Evolutionary conservation across 495 filamentous ascomycete species (phyloP).

Genomic region (Sporormia fimetaria): DNA sequence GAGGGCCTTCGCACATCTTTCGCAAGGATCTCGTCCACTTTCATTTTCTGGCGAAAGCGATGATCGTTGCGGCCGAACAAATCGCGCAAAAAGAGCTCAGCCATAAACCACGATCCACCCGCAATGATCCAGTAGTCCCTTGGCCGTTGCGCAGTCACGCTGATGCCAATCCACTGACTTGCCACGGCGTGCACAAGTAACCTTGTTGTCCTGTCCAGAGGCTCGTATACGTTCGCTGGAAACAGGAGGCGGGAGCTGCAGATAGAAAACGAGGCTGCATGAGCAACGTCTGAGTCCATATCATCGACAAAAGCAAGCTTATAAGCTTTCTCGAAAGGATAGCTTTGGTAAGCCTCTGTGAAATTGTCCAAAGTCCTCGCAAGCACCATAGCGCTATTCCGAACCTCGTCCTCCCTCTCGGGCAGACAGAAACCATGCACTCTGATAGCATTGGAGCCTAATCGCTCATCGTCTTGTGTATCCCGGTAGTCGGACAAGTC

Average conservation of each 20-base stretch:
- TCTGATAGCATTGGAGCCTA: slow-evolving; percentile 70
- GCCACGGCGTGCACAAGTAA: slow-evolving; percentile 71
- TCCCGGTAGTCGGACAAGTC: slow-evolving; percentile 82
- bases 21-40: slow-evolving; percentile 70
- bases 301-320: slow-evolving; percentile 93
- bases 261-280: slow-evolving; percentile 71
- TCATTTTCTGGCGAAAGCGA: slow-evolving; percentile 76
- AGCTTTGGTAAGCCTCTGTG: slow-evolving; percentile 69
- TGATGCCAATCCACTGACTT: slow-evolving; percentile 88
- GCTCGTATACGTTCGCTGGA: slow-evolving; percentile 68
- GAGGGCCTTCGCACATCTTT: slow-evolving; percentile 74
- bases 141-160: slow-evolving; percentile 67
- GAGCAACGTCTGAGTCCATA: slow-evolving; percentile 54
- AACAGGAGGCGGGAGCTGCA: slow-evolving; percentile 81
- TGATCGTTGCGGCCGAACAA: slow-evolving; percentile 93
- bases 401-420: slow-evolving; percentile 62
- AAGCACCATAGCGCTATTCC: slow-evolving; percentile 69
- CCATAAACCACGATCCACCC: slow-evolving; percentile 86
- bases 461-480: slow-evolving; percentile 78
- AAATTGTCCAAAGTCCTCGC: slow-evolving; percentile 76
- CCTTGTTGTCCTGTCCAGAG: slow-evolving; percentile 64
- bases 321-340: slow-evolving; percentile 68
- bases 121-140: slow-evolving; percentile 86
- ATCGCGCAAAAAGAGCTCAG: slow-evolving; percentile 76
- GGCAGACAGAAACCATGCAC: slow-evolving; percentile 87